Evolutionary conservation across 805 yeast species (phyloP), one percentile per base, ranked within the genome.

Genomic region (Helenozyma rhizophorensis): DNA sequence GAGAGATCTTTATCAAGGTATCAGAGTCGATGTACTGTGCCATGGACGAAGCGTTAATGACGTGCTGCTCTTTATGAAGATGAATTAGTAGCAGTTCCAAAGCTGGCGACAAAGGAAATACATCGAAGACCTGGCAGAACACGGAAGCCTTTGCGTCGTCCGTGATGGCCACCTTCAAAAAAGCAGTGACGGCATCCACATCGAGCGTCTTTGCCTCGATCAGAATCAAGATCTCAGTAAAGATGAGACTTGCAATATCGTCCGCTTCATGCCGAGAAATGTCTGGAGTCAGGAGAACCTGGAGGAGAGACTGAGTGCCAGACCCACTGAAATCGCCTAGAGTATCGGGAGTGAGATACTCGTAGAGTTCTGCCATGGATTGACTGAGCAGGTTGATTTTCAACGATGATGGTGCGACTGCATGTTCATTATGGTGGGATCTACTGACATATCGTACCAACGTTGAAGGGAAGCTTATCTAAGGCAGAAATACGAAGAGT

Each of bases 91-190:
- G 43, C 7, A 42, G 31, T 17, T 45, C 43, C 11, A 60, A 36
- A 2, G 40, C 27, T 5, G 47, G 53, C 4, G 53, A 33, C 4
- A 45, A 33, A 9, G 70, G 70, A 23, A 66, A 64, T 6, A 62
- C 60, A 41, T 64, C 60, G 12, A 61, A 43, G 1, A 64, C 62
- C 33, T 60, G 65, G 34, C 69, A 64, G 33, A 66, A 65, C 2
- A 47, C 38, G 8, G 51, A 45, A 11, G 71, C 70, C 3, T 44
- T 32, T 9, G 44, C 43, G 27, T 62, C 69, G 19, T 50, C 53
- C 16, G 48, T 56, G 30, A 65, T 58, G 14, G 57, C 53, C 3
- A 43, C 18, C 12, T 51, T 40, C 23, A 64, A 40, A 32, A 61
- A 58, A 14, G 44, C 43, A 6, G 47, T 36, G 13, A 58, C 42